Evolutionary conservation across 306 rosid species (phyloP).

Genomic region (Herpetospermum pedunculosum): DNA sequence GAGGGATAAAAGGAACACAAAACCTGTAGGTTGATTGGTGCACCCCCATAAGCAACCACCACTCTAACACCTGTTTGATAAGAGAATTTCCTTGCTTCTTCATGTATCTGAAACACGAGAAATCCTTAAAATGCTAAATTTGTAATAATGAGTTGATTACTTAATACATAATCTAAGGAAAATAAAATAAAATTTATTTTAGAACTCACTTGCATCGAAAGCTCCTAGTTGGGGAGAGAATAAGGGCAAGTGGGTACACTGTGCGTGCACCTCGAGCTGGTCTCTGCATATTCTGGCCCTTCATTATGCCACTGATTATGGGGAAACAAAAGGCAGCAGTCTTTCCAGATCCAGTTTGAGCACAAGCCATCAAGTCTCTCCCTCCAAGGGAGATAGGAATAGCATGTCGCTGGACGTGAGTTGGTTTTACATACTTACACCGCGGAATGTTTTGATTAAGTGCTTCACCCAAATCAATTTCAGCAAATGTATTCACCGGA

Average conservation of each 20-base stretch:
- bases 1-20: too few relatives aligned
- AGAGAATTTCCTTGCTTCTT: constrained; percentile 51
- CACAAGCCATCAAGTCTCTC: too few relatives aligned
- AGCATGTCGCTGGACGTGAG: constrained; percentile 73
- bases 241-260: constrained; percentile 72
- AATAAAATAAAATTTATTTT: too few relatives aligned
- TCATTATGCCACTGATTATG: too few relatives aligned
- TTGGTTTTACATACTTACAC: constrained; percentile 73
- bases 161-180: background rate
- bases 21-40: constrained; percentile 77
- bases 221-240: constrained; percentile 76
- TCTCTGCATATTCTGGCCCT: too few relatives aligned
- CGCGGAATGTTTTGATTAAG: constrained; percentile 52
- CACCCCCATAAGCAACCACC: constrained; percentile 85
- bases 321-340: too few relatives aligned
- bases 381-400: constrained; percentile 71
- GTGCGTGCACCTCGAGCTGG: too few relatives aligned
- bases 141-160: too few relatives aligned
- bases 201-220: constrained; percentile 69
- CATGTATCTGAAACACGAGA: constrained; percentile 54
- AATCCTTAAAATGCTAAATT: too few relatives aligned
- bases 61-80: constrained; percentile 76
- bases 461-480: constrained; percentile 69
- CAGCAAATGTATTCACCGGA: too few relatives aligned
- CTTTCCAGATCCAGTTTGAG: too few relatives aligned